A percentile compares a stretch with the other conserved stretches of the same genome.
Evolutionary conservation across 2,329 filamentous ascomycete genomes (phyloP).

Genomic region (Aciculosporium take): DNA sequence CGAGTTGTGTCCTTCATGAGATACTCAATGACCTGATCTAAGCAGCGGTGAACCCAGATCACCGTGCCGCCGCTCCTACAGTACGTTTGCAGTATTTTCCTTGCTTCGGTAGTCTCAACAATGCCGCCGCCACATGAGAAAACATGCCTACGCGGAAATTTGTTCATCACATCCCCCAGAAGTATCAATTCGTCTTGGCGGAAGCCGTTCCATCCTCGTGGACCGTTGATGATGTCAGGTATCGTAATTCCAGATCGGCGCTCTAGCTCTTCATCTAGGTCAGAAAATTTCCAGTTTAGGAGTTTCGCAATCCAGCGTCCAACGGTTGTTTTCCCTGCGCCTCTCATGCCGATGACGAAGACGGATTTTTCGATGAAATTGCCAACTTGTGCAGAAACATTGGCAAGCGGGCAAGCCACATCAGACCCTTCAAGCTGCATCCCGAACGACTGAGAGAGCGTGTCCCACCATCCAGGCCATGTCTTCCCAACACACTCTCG

Average conservation of each 20-base stretch:
- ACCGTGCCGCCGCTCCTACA: constrained; percentile 68
- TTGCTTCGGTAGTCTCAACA: constrained; percentile 71
- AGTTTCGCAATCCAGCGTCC: constrained; percentile 71
- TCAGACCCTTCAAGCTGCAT: constrained; percentile 67
- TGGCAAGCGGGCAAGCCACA: constrained; percentile 11
- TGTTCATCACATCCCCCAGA: constrained; percentile 57
- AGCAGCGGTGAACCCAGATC: constrained; percentile 74
- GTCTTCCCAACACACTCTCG: constrained; percentile 93
- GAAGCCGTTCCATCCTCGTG: constrained; percentile 77
- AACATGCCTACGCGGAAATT: constrained; percentile 61
- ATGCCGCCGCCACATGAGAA: constrained; percentile 92
- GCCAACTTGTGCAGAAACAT: constrained; percentile 6
- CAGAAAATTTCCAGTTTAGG: constrained; percentile 63
- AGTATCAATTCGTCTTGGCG: constrained; percentile 63
- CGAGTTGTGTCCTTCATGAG: constrained; percentile 77
- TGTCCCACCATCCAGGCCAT: constrained; percentile 98
- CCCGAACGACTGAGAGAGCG: constrained; percentile 62
- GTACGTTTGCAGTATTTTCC: constrained; percentile 60
- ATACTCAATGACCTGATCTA: constrained; percentile 77
- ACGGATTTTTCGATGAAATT: constrained; percentile 46
- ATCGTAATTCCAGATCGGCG: constrained; percentile 59
- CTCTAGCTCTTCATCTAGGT: constrained; percentile 82
- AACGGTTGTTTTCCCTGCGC: constrained; percentile 89
- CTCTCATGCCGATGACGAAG: constrained; percentile 94
- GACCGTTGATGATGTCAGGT: constrained; percentile 63